These are phyloP conservation scores for Colletotrichum agaves DNA, from an alignment of 2,329 filamentous ascomycete species.

Conservation along the genomic window DNA sequence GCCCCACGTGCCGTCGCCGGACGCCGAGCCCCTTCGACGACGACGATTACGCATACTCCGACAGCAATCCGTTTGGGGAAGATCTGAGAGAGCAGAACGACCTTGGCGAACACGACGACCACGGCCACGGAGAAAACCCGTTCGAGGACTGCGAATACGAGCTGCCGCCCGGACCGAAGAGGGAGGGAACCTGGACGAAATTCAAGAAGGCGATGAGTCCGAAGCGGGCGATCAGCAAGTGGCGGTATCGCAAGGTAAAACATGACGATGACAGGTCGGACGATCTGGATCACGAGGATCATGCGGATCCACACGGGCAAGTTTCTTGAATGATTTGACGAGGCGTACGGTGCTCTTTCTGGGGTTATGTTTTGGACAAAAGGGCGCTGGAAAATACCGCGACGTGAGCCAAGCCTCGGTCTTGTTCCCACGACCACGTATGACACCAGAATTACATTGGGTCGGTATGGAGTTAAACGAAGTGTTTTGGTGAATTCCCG, in stretches of 20 bases:
- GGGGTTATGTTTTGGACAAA: neutral
- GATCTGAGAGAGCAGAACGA: constrained; percentile 29
- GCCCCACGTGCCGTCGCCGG: constrained; percentile 27
- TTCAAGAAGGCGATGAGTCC: constrained; percentile 36
- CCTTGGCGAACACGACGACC: constrained; percentile 2
- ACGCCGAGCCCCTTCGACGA: constrained; percentile 28
- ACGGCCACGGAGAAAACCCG: constrained; percentile 5
- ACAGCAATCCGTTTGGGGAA: constrained; percentile 31
- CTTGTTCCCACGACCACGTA: neutral
- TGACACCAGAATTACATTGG: neutral
- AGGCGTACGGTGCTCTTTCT: neutral
- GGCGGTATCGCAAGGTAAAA: constrained; percentile 32
- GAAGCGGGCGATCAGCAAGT: constrained; percentile 31
- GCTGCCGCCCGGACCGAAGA: constrained; percentile 13
- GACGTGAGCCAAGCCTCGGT: neutral
- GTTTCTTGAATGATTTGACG: neutral
- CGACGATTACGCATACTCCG: constrained; percentile 28
- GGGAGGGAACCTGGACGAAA: constrained; percentile 29
- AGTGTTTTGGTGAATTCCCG: neutral
- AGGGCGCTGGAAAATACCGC: neutral
- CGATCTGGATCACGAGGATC: constrained; percentile 10
- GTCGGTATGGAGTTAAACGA: neutral
- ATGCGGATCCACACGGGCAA: neutral
- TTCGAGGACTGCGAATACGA: constrained; percentile 35
- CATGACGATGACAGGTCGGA: constrained; percentile 3